These are phyloP conservation scores for Botryotinia calthae DNA, from an alignment of 2,329 filamentous ascomycete genomes.

Conservation along the genomic window DNA sequence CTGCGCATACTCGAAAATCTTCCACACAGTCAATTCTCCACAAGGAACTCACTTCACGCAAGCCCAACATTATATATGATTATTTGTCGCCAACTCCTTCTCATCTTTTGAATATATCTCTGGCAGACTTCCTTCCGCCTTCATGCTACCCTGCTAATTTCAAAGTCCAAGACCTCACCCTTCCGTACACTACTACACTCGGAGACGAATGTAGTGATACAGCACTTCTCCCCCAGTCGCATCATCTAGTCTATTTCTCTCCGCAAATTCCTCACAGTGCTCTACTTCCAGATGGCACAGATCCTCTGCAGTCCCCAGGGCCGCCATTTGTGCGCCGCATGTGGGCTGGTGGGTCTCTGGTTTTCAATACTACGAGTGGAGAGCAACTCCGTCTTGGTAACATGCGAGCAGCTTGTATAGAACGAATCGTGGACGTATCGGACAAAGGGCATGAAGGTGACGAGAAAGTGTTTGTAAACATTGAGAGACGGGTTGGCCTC, in stretches of 20 bases:
- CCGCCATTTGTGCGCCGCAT: constrained; percentile 70
- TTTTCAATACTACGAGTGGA: constrained; percentile 44
- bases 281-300: constrained; percentile 80
- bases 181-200: constrained; percentile 12
- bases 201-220: neutral
- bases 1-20: constrained; percentile 7
- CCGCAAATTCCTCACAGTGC: constrained; percentile 58
- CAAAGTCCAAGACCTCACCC: constrained; percentile 25
- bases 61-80: constrained; percentile 41
- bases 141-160: constrained; percentile 32
- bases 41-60: constrained; percentile 30
- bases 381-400: constrained; percentile 38
- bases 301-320: constrained; percentile 74
- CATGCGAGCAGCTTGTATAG: constrained; percentile 44
- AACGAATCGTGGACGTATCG: constrained; percentile 47
- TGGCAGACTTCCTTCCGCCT: constrained; percentile 54
- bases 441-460: constrained; percentile 31
- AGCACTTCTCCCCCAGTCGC: constrained; percentile 53
- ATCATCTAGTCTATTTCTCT: constrained; percentile 88
- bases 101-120: constrained; percentile 61
- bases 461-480: constrained; percentile 37
- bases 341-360: constrained; percentile 81
- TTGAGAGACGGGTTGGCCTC: constrained; percentile 33
- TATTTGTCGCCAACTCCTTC: constrained; percentile 60
- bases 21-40: constrained; percentile 26